Percentiles rank a stretch among this genome's conserved stretches.
These are phyloP conservation scores for Bassia scoparia DNA, from an alignment of 148 eudicot genomes.

Conservation along the genomic window DNA sequence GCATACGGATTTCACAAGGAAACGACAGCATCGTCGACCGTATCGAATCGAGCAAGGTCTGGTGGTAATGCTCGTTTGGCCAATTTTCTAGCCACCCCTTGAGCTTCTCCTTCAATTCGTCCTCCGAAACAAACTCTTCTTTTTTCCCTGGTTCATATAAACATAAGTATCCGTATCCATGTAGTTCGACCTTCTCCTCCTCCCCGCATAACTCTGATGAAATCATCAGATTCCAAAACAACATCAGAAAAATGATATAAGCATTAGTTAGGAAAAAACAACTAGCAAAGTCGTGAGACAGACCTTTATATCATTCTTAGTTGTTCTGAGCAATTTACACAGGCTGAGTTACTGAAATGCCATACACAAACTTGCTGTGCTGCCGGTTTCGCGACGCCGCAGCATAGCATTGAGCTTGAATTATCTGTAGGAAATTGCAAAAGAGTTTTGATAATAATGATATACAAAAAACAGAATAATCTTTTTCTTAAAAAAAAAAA, in stretches of 20 bases:
- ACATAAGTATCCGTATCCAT: slow-evolving; percentile 56
- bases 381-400: background rate
- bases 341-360: background rate
- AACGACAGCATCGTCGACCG: slow-evolving; percentile 63
- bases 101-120: slow-evolving; percentile 56
- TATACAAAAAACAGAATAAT: no score
- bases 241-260: background rate
- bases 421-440: slow-evolving; percentile 5
- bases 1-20: slow-evolving; percentile 70
- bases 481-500: no score
- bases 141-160: slow-evolving; percentile 63
- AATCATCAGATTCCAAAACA: background rate
- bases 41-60: slow-evolving; percentile 62
- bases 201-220: slow-evolving; percentile 10
- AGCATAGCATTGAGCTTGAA: background rate
- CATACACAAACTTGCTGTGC: slow-evolving; percentile 2
- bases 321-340: background rate
- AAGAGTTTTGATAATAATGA: no score
- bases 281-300: background rate
- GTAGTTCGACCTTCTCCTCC: slow-evolving; percentile 56
- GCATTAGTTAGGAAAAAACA: background rate
- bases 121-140: slow-evolving; percentile 70
- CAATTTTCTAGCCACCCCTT: slow-evolving; percentile 74
- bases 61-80: slow-evolving; percentile 74
- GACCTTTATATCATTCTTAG: slow-evolving; percentile 15